phyloP scores from a whole-genome alignment of 1,284 basidiomycete species.

The Boletus semigastroideus region DNA sequence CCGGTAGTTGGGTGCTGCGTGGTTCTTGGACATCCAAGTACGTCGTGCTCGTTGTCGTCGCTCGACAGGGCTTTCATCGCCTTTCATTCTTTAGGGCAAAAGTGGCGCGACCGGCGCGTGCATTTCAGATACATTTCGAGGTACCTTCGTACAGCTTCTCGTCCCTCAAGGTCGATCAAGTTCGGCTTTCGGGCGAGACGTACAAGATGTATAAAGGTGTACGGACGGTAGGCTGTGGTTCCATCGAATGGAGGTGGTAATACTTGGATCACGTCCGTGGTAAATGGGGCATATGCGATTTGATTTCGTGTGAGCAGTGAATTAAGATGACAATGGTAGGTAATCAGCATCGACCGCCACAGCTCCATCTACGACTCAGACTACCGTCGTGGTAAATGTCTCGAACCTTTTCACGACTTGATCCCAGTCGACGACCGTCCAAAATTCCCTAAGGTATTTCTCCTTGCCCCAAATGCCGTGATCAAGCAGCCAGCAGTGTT shows the following conservation, averaged over 20 bases:
- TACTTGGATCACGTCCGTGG: not conserved
- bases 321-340: conserved; percentile 19
- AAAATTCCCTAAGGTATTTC: conserved; percentile 87
- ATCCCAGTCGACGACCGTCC: conserved; percentile 86
- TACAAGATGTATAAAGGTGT: conserved; percentile 89
- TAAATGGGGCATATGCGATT: conserved; percentile 11
- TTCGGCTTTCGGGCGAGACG: conserved; percentile 76
- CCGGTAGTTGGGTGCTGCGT: conserved; percentile 69
- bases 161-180: conserved; percentile 79
- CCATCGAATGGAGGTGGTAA: conserved; percentile 75
- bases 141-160: conserved; percentile 77
- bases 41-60: conserved; percentile 23
- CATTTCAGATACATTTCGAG: conserved; percentile 71
- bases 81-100: conserved; percentile 29
- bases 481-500: conserved; percentile 90
- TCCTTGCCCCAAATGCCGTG: conserved; percentile 96
- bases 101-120: conserved; percentile 59
- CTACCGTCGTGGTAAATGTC: conserved; percentile 13
- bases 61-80: not conserved
- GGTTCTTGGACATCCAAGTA: conserved; percentile 76
- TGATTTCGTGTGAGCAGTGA: conserved; percentile 21
- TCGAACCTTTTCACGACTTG: conserved; percentile 49
- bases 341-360: not conserved
- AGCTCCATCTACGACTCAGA: conserved; percentile 12
- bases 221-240: conserved; percentile 57